phyloP scores from a whole-genome alignment of 768 basidiomycete species.

The Tulasnella sp. region DNA sequence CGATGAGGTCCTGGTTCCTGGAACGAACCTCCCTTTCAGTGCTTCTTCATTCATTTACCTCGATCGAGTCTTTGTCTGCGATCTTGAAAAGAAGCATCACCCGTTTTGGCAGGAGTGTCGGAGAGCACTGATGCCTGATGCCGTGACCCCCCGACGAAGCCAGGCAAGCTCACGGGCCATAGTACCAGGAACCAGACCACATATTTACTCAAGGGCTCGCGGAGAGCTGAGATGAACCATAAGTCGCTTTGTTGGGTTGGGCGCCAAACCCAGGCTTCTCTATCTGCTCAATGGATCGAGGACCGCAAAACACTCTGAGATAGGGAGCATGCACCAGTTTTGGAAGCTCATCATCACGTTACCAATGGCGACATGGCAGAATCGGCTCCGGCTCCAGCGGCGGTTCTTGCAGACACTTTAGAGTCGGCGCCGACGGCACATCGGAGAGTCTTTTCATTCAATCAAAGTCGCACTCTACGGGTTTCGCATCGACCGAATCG shows the following conservation, averaged over 20 bases:
- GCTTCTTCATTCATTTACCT: neutral
- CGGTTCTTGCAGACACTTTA: neutral
- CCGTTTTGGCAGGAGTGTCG: neutral
- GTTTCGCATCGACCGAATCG: neutral
- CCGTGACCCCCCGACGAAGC: neutral
- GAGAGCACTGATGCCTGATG: neutral
- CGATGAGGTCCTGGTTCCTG: neutral
- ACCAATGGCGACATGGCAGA: neutral
- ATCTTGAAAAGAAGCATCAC: neutral
- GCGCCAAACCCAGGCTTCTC: neutral
- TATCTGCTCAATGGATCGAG: neutral
- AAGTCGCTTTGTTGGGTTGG: no score
- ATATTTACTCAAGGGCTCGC: neutral
- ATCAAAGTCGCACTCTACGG: neutral
- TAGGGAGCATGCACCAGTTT: neutral
- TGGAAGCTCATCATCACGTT: neutral
- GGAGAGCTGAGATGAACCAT: no score
- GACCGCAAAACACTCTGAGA: neutral
- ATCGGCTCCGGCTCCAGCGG: neutral
- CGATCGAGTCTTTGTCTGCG: neutral
- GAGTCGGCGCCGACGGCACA: neutral
- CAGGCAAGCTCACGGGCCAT: no score
- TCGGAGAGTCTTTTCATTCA: neutral
- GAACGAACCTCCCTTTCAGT: neutral
- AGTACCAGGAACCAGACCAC: neutral